Evolutionary conservation across 176 grass and related monocot species (phyloP).

Genomic region (Oryza nivara): DNA sequence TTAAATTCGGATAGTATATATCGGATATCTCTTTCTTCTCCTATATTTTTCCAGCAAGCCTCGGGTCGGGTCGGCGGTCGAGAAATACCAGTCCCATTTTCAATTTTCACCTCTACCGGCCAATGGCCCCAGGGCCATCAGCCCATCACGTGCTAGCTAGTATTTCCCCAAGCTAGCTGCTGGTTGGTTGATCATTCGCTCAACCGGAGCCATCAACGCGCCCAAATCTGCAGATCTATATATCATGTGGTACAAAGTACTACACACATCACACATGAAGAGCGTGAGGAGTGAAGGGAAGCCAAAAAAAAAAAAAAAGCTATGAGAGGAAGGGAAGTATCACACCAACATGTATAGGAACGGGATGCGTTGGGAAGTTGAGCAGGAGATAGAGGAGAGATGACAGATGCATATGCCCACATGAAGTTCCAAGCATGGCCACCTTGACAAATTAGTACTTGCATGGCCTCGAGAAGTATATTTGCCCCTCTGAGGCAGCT

Average conservation of each 20-base stretch:
- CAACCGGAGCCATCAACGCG: background rate
- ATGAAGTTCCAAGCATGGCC: background rate
- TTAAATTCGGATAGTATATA: no score
- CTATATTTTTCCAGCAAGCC: no score
- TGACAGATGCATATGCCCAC: background rate
- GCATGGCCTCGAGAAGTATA: no score
- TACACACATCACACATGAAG: background rate
- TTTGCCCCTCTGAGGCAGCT: no score
- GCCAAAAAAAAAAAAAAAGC: background rate
- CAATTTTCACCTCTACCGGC: no score
- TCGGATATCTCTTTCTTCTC: no score
- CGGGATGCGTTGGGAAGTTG: background rate
- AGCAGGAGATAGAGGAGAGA: background rate
- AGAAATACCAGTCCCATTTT: no score
- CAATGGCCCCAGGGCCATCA: no score
- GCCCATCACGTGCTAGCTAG: no score
- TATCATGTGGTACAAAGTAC: background rate
- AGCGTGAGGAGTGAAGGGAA: background rate
- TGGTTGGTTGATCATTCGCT: background rate
- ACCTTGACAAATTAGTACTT: no score
- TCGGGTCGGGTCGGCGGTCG: no score
- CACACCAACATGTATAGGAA: background rate
- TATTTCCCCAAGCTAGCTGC: background rate
- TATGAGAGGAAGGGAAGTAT: background rate
- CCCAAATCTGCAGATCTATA: background rate